Evolutionary conservation across 495 filamentous ascomycete genomes (phyloP).

Genomic region (Penicillium verhagenii): DNA sequence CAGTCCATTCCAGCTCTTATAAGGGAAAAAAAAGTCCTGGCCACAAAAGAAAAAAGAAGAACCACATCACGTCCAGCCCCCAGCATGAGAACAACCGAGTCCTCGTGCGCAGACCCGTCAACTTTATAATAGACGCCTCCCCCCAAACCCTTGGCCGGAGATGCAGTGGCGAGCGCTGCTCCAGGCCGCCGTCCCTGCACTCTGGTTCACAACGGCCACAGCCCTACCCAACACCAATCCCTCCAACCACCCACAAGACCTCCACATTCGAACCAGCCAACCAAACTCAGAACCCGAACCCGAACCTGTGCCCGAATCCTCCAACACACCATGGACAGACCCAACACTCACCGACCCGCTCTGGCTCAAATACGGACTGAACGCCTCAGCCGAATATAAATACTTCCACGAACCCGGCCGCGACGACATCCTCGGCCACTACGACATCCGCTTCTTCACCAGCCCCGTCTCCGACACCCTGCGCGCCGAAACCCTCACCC

Average conservation of each 20-base stretch:
- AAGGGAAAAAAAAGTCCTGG: neutral
- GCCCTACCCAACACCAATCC: slow-evolving; percentile 10
- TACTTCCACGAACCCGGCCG: slow-evolving; percentile 60
- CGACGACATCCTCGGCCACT: slow-evolving; percentile 60
- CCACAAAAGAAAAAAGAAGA: too few relatives aligned
- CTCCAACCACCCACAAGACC: neutral
- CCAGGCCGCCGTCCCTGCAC: slow-evolving; percentile 17
- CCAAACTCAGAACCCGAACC: neutral
- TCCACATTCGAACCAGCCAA: slow-evolving; percentile 9
- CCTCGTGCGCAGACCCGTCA: neutral
- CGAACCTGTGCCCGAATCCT: neutral
- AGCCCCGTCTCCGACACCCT: slow-evolving; percentile 59
- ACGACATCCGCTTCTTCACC: slow-evolving; percentile 69
- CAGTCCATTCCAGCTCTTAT: neutral
- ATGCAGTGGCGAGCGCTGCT: slow-evolving; percentile 18
- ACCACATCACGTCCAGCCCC: neutral
- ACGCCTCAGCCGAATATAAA: slow-evolving; percentile 40
- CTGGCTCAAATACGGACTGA: slow-evolving; percentile 32
- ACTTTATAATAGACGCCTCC: neutral
- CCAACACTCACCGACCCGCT: slow-evolving; percentile 21
- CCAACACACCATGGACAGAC: slow-evolving; percentile 3
- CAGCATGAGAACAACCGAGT: slow-evolving; percentile 13
- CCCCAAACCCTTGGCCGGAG: slow-evolving; percentile 1
- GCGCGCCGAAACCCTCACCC: slow-evolving; percentile 59
- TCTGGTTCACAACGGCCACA: slow-evolving; percentile 22